Evolutionary conservation across 345 rosid genomes (phyloP), one percentile per base, ranked within the genome.

Genomic region (Populus davidiana): DNA sequence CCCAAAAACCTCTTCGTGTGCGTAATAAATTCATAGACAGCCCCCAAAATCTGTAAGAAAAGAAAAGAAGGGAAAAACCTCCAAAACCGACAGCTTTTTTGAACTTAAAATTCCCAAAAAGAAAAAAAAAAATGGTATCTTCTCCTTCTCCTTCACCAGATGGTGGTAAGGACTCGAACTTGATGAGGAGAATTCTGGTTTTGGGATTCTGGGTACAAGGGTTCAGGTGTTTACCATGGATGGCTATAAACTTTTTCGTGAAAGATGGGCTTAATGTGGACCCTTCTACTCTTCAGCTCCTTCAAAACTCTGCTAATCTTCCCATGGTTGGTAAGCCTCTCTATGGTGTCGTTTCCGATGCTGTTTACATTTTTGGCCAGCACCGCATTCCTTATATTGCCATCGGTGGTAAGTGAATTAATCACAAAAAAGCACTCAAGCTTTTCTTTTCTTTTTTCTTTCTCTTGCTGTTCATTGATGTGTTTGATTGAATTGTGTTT

Each of bases 341-440:
- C 59, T 91, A 90, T 71, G 97, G 99, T 23, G 73, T 95, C 69
- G 69, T 93, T 21, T 95, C 99, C 0, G 99, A 93, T 63, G 86
- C 93, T 7, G 88, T 93, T 29, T 93, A 91, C 79, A 71, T 92
- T 80, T 79, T 77, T 39, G 93, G 91, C 83, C 96, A 95, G 82
- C 98, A 91, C 71, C 94, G 99, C 52, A 50, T 93, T 84, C 99
- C 99, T 16, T 95, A 95, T 82, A 90, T 95, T 78, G 99, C 98
- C 38, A 43, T 95, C 54, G 99, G 99, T 23, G 97, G 98, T 94
- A 75, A 66, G 83, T 75, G 9, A 73, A 17, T 10, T 44, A 6
- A 44, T 72, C 6, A 9, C 27, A n/a, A 41, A 41, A 10, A 41
- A 5, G 21, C 3, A 69, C 33, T 56, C 35, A 12, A 14, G 31